A percentile compares a stretch with the other conserved stretches of the same genome.
These are phyloP conservation scores for Oryza meyeriana DNA, from an alignment of 176 grass and related monocot genomes.

Conservation along the genomic window DNA sequence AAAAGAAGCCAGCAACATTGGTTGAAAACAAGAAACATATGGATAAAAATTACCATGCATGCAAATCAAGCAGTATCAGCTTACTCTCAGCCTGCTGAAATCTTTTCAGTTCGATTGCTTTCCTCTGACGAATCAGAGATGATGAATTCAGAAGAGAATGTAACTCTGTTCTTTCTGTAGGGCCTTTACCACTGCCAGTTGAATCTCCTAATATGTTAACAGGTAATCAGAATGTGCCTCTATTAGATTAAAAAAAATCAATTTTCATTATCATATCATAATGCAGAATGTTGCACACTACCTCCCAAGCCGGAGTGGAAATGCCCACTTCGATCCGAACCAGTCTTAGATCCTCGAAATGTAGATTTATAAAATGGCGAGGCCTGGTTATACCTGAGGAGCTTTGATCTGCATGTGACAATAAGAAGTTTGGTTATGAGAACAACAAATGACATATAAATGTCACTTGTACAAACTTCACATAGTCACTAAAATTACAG, in stretches of 20 bases:
- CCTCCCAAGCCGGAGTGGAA: slow-evolving; percentile 36
- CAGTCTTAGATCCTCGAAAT: slow-evolving; percentile 43
- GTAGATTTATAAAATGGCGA: slow-evolving; percentile 45
- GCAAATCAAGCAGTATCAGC: neutral
- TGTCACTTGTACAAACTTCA: neutral
- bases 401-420: slow-evolving; percentile 44
- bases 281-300: slow-evolving; percentile 23
- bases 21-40: neutral
- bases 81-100: slow-evolving; percentile 43
- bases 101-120: slow-evolving; percentile 34
- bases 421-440: slow-evolving; percentile 12
- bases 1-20: neutral
- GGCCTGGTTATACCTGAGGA: slow-evolving; percentile 53
- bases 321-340: slow-evolving; percentile 42
- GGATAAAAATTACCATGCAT: neutral
- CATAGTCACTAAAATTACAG: neutral
- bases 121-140: slow-evolving; percentile 27
- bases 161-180: slow-evolving; percentile 48
- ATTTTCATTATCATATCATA: neutral
- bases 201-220: slow-evolving; percentile 27
- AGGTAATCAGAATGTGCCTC: neutral
- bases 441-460: neutral
- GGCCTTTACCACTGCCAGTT: slow-evolving; percentile 31
- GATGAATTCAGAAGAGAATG: slow-evolving; percentile 27
- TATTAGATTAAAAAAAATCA: neutral